Evolutionary conservation across 2,329 filamentous ascomycete genomes (phyloP), one percentile per base, ranked within the genome.

Genomic region (Beauveria caledonica): DNA sequence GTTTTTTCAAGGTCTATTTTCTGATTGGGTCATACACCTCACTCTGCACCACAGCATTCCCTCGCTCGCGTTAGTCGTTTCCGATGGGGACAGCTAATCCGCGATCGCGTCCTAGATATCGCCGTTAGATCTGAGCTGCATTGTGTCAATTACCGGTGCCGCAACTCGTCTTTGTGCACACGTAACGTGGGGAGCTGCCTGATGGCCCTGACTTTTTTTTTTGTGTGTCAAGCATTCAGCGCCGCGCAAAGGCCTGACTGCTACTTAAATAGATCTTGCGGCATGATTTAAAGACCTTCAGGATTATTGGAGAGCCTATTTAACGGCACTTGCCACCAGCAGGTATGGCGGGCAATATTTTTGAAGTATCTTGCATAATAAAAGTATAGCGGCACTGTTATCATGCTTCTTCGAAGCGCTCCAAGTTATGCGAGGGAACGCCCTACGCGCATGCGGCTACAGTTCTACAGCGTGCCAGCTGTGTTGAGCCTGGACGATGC

Each of bases 1-100:
- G 45, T 53, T 59, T 57, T 53, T 46, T 52, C 27, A 29, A 52
- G 44, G 48, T 25, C 53, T 53, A 46, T 58, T 62, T 65, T 66
- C 55, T 58, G 56, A 61, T 63, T 64, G 51, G 61, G 42, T 45
- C 45, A 49, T 44, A 40, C 39, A 7, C 25, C 29, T 53, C 56
- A 27, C 11, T 23, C 36, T 48, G 19, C 15, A 59, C 39, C n/a
- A 44, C 42, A 50, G 48, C 52, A 46, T 53, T 59, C 27, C 45
- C 48, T 39, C 57, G 21, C 39, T 39, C 56, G 25, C 33, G 49
- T 46, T 54, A 60, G 40, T 40, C 42, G 46, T 52, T 36, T 52
- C 49, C 42, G 50, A 60, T 60, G 50, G 58, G 25, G 58, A 51
- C 50, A 39, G 39, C 33, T 40, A 59, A 54, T 60, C 58, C 54